These are phyloP conservation scores for Metschnikowia baotianmanensis DNA, from an alignment of 805 yeast genomes.

Conservation along the genomic window DNA sequence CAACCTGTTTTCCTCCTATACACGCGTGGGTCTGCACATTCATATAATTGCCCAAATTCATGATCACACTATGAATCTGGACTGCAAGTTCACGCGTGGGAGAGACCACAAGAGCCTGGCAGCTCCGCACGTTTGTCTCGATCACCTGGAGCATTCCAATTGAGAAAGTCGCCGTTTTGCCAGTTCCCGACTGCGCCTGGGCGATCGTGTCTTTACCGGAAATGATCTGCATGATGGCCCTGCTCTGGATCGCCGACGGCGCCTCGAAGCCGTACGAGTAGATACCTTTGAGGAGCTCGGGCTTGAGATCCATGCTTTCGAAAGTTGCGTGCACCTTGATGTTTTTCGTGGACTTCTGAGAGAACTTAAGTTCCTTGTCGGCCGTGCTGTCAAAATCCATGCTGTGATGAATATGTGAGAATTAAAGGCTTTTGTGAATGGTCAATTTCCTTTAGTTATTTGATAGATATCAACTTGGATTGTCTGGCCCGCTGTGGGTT, in stretches of 20 bases:
- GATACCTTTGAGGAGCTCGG: constrained; percentile 49
- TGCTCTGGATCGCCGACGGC: constrained; percentile 96
- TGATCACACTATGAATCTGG: constrained; percentile 87
- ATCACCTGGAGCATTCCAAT: constrained; percentile 89
- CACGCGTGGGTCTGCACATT: constrained; percentile 85
- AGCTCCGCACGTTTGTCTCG: constrained; percentile 66
- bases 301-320: constrained; percentile 42
- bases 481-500: too few species aligned
- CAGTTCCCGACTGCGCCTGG: constrained; percentile 99
- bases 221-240: constrained; percentile 94
- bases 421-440: too few species aligned
- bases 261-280: constrained; percentile 91
- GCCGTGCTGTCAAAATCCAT: constrained; percentile 56
- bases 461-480: too few species aligned
- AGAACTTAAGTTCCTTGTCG: constrained; percentile 56
- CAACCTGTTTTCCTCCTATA: constrained; percentile 87
- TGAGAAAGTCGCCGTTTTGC: constrained; percentile 97
- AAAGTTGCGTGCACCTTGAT: constrained; percentile 50
- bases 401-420: too few species aligned
- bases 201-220: constrained; percentile 95
- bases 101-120: constrained; percentile 87
- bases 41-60: constrained; percentile 84
- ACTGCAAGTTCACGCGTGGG: constrained; percentile 96
- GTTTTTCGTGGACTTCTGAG: constrained; percentile 47
- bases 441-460: neutral